phyloP scores from a whole-genome alignment of 2,329 filamentous ascomycete species.

The Diaporthe citri region DNA sequence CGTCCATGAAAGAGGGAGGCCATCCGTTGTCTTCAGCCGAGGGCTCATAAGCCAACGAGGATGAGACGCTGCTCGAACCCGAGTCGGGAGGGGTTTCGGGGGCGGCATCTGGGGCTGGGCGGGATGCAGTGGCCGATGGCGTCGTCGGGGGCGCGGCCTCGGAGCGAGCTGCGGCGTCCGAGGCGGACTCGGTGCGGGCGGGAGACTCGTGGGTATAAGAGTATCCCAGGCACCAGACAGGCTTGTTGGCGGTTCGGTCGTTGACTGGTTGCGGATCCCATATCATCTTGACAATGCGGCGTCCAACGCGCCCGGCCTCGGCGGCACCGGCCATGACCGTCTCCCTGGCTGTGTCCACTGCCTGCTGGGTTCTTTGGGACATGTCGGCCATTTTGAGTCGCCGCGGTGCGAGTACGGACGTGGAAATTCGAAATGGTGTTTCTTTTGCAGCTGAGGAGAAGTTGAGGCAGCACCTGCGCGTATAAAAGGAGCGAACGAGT shows the following conservation, averaged over 20 bases:
- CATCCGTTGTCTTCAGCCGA: slow-evolving; percentile 70
- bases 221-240: slow-evolving; percentile 85
- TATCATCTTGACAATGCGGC: slow-evolving; percentile 89
- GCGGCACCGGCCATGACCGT: slow-evolving; percentile 54
- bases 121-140: slow-evolving; percentile 30
- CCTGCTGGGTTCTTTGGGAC: slow-evolving; percentile 39
- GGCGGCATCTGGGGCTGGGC: slow-evolving; percentile 41
- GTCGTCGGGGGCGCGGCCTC: slow-evolving; percentile 41
- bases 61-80: slow-evolving; percentile 64
- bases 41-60: slow-evolving; percentile 64
- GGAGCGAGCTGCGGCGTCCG: slow-evolving; percentile 38
- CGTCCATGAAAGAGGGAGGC: slow-evolving; percentile 87
- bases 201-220: slow-evolving; percentile 60
- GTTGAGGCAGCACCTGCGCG: background rate
- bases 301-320: slow-evolving; percentile 76
- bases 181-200: background rate
- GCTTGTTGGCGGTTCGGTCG: slow-evolving; percentile 73
- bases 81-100: slow-evolving; percentile 63
- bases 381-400: slow-evolving; percentile 35
- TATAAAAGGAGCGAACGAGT: background rate
- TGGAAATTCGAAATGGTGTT: background rate
- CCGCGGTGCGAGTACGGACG: background rate
- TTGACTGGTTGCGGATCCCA: slow-evolving; percentile 93
- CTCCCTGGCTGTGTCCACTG: slow-evolving; percentile 49
- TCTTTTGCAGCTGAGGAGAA: background rate